Percentiles rank a stretch among this genome's conserved stretches.
Evolutionary conservation across 352 stramenopile genomes (phyloP).

Genomic region (Globisporangium cylindrosporum): DNA sequence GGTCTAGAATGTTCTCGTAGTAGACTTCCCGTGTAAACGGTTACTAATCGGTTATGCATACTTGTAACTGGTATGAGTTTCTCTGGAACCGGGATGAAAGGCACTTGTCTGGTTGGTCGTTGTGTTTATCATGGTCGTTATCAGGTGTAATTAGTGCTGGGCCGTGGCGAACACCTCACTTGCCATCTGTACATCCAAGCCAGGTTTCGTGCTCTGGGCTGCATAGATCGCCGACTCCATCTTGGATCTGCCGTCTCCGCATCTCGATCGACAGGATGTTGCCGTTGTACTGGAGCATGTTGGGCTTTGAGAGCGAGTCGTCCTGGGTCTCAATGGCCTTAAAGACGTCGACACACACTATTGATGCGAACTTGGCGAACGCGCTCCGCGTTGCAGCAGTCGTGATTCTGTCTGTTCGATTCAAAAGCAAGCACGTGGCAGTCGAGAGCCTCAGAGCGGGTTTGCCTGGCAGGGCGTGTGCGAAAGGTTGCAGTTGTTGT

Average conservation of each 20-base stretch:
- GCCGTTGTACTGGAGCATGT: slow-evolving; percentile 8
- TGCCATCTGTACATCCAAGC: background rate
- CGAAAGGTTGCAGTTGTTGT: background rate
- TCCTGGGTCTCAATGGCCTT: background rate
- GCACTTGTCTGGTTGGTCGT: background rate
- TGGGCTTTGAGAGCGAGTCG: background rate
- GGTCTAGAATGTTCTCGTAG: background rate
- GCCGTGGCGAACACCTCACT: background rate
- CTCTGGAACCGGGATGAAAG: background rate
- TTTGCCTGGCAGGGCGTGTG: background rate
- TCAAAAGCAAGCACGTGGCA: background rate
- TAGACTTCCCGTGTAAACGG: background rate
- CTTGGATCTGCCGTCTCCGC: slow-evolving; percentile 1
- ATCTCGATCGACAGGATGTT: slow-evolving; percentile 9
- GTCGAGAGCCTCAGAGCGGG: background rate
- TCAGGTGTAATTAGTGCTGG: background rate
- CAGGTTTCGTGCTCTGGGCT: slow-evolving; percentile 1
- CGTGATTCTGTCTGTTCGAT: background rate
- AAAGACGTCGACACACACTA: background rate
- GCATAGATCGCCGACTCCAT: background rate
- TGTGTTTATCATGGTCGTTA: background rate
- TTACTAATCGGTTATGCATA: background rate
- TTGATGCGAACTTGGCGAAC: background rate
- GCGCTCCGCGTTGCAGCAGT: background rate
- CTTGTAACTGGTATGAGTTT: background rate